phyloP scores from a whole-genome alignment of 2,329 filamentous ascomycete genomes.

The Aspergillus niger region DNA sequence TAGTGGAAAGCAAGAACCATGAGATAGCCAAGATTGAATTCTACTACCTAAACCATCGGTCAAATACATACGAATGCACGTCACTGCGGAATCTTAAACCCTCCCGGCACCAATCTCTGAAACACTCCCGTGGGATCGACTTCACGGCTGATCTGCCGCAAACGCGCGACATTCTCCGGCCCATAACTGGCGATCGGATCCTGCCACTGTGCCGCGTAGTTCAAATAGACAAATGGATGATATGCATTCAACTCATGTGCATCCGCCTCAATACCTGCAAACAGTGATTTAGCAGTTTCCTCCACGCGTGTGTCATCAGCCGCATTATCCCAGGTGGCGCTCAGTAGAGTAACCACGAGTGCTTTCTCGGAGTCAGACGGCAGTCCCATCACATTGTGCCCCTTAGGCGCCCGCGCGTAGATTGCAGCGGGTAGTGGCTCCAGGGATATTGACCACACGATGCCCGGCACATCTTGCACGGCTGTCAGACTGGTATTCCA shows the following conservation, averaged over 20 bases:
- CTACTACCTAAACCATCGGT: too few relatives aligned
- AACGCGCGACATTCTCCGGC: constrained; percentile 28
- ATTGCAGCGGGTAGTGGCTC: constrained; percentile 11
- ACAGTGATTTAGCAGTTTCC: constrained; percentile 26
- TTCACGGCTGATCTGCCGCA: constrained; percentile 36
- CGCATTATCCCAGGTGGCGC: constrained; percentile 33
- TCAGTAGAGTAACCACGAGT: constrained; percentile 29
- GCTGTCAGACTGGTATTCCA: constrained; percentile 7
- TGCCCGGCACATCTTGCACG: not conserved
- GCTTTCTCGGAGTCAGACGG: not conserved
- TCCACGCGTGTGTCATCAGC: constrained; percentile 36
- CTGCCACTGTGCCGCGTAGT: constrained; percentile 50
- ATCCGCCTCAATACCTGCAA: constrained; percentile 4
- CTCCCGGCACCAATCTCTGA: constrained; percentile 43
- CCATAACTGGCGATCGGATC: constrained; percentile 48
- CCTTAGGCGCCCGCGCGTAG: constrained; percentile 23
- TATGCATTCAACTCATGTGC: constrained; percentile 27
- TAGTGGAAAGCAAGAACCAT: too few relatives aligned
- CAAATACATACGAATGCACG: too few relatives aligned
- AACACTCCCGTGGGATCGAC: constrained; percentile 48
- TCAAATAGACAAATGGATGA: constrained; percentile 44
- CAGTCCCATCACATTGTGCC: constrained; percentile 13
- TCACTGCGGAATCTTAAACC: constrained; percentile 39
- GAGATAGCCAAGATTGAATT: too few relatives aligned
- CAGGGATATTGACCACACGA: constrained; percentile 10